These are phyloP conservation scores for Eucalyptus decipiens DNA, from an alignment of 345 rosid species.

Conservation along the genomic window DNA sequence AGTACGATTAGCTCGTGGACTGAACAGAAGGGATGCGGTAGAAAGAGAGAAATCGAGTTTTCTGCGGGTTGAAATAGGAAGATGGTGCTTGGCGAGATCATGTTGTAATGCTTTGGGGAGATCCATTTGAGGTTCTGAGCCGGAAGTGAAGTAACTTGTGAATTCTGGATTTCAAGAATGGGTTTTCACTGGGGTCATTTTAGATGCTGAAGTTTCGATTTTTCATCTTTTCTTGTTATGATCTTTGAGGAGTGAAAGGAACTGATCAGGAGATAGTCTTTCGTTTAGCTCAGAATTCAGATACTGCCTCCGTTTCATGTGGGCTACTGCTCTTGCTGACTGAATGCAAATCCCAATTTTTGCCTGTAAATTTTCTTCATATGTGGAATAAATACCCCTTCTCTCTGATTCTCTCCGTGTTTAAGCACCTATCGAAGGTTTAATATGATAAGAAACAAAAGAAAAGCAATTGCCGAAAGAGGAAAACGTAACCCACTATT, in stretches of 20 bases:
- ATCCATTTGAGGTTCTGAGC: background rate
- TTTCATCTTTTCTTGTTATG: background rate
- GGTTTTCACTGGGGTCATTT: background rate
- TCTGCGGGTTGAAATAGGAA: background rate
- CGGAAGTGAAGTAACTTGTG: background rate
- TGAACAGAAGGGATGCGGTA: background rate
- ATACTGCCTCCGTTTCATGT: background rate
- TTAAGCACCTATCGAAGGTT: background rate
- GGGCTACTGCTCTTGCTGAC: background rate
- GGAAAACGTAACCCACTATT: background rate
- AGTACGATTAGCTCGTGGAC: slow-evolving; percentile 42
- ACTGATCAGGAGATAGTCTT: background rate
- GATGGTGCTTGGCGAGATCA: background rate
- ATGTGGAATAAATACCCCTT: background rate
- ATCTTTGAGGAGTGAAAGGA: background rate
- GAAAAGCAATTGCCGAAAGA: background rate
- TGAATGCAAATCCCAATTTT: background rate
- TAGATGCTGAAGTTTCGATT: background rate
- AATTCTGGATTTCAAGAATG: background rate
- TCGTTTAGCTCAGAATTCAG: background rate
- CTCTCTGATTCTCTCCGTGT: background rate
- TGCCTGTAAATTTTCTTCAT: background rate
- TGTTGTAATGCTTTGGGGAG: background rate
- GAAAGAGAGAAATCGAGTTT: background rate
- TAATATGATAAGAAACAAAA: background rate